Conservation (phyloP, 1,284 basidiomycete species). For the Microbotryum lychnidis-dioicae region DNA sequence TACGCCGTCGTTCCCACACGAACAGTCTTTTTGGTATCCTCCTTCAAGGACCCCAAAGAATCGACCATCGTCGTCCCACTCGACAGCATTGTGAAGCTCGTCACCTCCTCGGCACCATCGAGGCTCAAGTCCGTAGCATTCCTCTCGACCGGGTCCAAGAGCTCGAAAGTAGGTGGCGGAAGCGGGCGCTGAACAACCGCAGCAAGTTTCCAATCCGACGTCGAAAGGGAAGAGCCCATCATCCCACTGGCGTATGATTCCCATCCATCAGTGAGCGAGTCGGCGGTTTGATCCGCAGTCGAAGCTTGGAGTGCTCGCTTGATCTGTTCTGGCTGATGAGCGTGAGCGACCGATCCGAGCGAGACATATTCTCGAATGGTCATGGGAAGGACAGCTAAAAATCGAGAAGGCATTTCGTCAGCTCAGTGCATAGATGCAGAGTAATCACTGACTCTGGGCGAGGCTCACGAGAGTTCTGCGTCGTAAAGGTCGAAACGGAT, state of each 20-base stretch:
- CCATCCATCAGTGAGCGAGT: background rate
- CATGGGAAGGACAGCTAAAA: conserved; percentile 3
- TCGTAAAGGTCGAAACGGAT: background rate
- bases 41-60: background rate
- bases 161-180: background rate
- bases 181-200: background rate
- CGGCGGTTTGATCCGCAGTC: background rate
- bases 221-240: background rate
- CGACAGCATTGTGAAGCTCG: too few species aligned
- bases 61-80: background rate
- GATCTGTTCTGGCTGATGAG: background rate
- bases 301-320: background rate
- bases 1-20: background rate
- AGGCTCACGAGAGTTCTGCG: conserved; percentile 2
- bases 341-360: background rate
- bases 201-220: background rate
- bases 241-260: background rate
- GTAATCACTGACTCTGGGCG: background rate
- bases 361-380: conserved; percentile 5
- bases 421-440: background rate
- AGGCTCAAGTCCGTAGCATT: too few species aligned
- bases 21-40: background rate
- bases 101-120: background rate
- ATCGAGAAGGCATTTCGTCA: background rate
- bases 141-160: background rate